A percentile compares a stretch with the other conserved stretches of the same genome.
Evolutionary conservation across 192 early-diverging fungal species (phyloP).

Genomic region (Umbelopsis sp.): DNA sequence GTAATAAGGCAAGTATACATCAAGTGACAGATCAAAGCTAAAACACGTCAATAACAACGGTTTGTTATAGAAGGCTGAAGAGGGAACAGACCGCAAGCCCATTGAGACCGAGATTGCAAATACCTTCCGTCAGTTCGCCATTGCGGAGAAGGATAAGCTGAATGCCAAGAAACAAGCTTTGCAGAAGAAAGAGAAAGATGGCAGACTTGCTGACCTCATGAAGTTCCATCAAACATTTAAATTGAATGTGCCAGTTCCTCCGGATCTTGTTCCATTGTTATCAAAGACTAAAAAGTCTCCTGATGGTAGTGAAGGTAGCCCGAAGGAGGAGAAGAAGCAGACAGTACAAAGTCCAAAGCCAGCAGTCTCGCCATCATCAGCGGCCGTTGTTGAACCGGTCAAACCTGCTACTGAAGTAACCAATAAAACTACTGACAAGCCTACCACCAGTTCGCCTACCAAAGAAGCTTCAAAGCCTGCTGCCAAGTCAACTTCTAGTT

Average conservation of each 20-base stretch:
- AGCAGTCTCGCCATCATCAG: constrained; percentile 5
- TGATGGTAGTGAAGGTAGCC: constrained; percentile 17
- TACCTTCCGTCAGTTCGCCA: constrained; percentile 67
- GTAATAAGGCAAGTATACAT: not conserved
- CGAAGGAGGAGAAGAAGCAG: constrained; percentile 10
- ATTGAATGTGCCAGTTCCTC: constrained; percentile 80
- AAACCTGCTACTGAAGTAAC: constrained; percentile 24
- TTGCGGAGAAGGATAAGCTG: constrained; percentile 76
- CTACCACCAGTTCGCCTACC: constrained; percentile 1
- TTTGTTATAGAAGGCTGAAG: not conserved
- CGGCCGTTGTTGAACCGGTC: not conserved
- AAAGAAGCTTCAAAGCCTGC: constrained; percentile 21
- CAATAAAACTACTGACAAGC: not conserved
- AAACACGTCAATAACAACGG: not conserved
- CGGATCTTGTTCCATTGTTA: constrained; percentile 79
- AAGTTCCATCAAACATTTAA: constrained; percentile 81
- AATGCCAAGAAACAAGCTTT: constrained; percentile 75
- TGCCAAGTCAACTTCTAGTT: constrained; percentile 26
- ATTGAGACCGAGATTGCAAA: constrained; percentile 57
- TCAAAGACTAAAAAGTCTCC: constrained; percentile 53
- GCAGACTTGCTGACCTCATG: constrained; percentile 75
- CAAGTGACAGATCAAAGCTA: not conserved
- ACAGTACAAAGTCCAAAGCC: not conserved
- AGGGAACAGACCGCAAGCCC: constrained; percentile 13
- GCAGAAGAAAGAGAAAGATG: constrained; percentile 73